A percentile compares a stretch with the other conserved stretches of the same genome.
Conservation (phyloP, 163 green algal genomes). For the Chlorella variabilis region DNA sequence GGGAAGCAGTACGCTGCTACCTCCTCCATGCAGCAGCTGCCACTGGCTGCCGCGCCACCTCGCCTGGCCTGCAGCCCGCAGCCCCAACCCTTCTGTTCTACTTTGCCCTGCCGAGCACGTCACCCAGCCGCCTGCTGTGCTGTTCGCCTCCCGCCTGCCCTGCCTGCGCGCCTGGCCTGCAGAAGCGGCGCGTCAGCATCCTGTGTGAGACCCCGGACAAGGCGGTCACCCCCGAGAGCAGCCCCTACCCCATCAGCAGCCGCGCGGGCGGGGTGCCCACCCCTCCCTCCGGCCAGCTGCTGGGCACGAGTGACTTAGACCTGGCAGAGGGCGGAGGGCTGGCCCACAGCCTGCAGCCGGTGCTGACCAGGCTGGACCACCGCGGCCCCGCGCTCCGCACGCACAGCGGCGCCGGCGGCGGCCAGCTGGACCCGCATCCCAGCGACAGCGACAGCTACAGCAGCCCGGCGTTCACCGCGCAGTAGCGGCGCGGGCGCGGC, state of each 20-base stretch:
- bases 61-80: neutral
- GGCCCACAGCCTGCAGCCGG: neutral
- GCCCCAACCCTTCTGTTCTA: too few species aligned
- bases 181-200: slow-evolving; percentile 19
- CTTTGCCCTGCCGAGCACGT: neutral
- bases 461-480: too few species aligned
- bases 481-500: too few species aligned
- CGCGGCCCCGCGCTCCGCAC: neutral
- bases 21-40: too few species aligned
- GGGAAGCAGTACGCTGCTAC: too few species aligned
- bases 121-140: neutral
- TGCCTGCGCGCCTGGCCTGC: neutral
- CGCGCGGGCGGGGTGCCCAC: neutral
- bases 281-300: neutral
- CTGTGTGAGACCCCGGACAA: neutral
- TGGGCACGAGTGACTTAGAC: neutral
- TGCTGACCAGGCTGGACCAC: neutral
- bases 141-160: neutral
- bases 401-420: neutral
- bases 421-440: neutral
- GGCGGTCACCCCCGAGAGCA: neutral
- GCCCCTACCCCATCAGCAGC: neutral
- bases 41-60: neutral
- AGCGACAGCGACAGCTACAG: neutral
- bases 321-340: neutral